phyloP scores from a whole-genome alignment of 495 filamentous ascomycete genomes.

The Penicillium diatomitis region DNA sequence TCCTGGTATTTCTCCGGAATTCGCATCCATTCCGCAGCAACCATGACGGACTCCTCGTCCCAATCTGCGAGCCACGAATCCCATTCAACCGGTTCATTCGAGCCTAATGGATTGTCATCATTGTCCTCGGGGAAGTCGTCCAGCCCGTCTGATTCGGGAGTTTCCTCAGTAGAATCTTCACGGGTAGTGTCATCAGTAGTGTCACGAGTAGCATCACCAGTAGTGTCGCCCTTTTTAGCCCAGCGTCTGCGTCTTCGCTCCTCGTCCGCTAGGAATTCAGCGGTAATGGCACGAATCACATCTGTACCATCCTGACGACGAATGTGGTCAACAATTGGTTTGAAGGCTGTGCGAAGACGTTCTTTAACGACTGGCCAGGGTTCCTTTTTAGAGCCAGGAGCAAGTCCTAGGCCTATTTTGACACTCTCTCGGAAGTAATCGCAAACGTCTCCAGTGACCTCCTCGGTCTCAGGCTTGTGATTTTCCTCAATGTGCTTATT shows the following conservation, averaged over 20 bases:
- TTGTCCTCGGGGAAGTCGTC: slow-evolving; percentile 29
- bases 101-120: slow-evolving; percentile 19
- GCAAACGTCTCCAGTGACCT: slow-evolving; percentile 36
- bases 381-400: slow-evolving; percentile 17
- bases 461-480: slow-evolving; percentile 36
- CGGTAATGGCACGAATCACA: too few species aligned
- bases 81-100: slow-evolving; percentile 10
- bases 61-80: not conserved
- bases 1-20: slow-evolving; percentile 10
- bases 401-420: slow-evolving; percentile 26
- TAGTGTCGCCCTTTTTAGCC: too few species aligned
- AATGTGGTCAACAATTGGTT: too few species aligned
- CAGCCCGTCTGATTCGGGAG: slow-evolving; percentile 32
- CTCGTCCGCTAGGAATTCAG: too few species aligned
- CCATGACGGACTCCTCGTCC: slow-evolving; percentile 11
- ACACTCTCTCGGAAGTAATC: slow-evolving; percentile 40
- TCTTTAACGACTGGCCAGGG: slow-evolving; percentile 9
- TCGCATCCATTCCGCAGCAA: slow-evolving; percentile 9
- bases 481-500: slow-evolving; percentile 39
- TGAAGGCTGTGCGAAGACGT: too few species aligned
- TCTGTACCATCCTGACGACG: too few species aligned
- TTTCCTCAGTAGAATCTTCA: slow-evolving; percentile 28
- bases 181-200: not conserved
- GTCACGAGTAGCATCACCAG: slow-evolving; percentile 1
- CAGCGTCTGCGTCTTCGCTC: too few species aligned